Evolutionary conservation across 768 basidiomycete genomes (phyloP), one percentile per base, ranked within the genome.

Genomic region (Trametes meyenii): DNA sequence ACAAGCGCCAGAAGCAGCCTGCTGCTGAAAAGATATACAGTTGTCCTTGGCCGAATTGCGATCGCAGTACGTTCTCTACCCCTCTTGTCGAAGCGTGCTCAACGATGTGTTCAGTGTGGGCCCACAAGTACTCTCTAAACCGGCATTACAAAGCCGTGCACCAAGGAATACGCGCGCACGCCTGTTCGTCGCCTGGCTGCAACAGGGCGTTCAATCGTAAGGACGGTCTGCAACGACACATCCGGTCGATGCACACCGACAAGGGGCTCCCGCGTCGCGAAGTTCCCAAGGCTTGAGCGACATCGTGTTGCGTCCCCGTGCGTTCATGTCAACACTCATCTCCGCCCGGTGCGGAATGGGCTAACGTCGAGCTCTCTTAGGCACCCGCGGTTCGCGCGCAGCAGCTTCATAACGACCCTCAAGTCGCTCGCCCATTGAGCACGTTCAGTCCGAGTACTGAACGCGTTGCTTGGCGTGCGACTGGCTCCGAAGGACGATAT

Each of bases 221-320:
- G 24, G 35, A 64, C 54, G 58, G 56, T n/a, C 5, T 55, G 40
- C 5, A 36, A 10, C 58, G 58, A 12, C 62, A 64, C 58, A 44
- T 39, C 17, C 53, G 55, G 17, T 51, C 42, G 14, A 38, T 51
- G 42, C 62, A 64, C 54, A 64, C 62, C 36, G 26, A 45, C 54
- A 17, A 56, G 16, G 58, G 58, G 29, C 60, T 58, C 7, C 58
- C 62, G n/a, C 58, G 62, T 11, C 46, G 48, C 53, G 60, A 60
- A 53, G n/a, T 17, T 14, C 24, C 36, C 3, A 29, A 24, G 29
- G 12, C n/a, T 7, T 58, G 48, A 50, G 10, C 45, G 33, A 40
- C 42, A 12, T 8, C 13, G 23, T 54, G 35, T 24, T 29, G 55
- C 24, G 43, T 44, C 39, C 40, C 39, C 40, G 57, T 58, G 29